These are phyloP conservation scores for Coniochaeta sp. DNA, from an alignment of 2,329 filamentous ascomycete genomes.

Conservation along the genomic window DNA sequence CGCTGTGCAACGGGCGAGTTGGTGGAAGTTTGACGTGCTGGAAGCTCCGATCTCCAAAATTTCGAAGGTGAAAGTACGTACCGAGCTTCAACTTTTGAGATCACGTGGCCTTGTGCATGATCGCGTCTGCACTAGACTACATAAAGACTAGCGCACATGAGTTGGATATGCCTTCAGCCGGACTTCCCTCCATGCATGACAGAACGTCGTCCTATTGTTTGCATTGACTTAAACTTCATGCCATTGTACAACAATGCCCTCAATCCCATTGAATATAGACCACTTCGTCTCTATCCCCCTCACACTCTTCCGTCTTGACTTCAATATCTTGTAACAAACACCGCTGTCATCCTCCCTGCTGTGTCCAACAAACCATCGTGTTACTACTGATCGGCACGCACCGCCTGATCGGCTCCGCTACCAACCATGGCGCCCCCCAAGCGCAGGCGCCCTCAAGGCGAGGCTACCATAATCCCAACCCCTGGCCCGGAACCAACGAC, in stretches of 20 bases:
- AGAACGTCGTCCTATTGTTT: background rate
- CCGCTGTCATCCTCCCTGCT: background rate
- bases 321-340: background rate
- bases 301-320: background rate
- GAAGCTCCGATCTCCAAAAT: constrained; percentile 1
- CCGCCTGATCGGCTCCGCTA: background rate
- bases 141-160: background rate
- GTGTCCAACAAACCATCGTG: background rate
- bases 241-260: background rate
- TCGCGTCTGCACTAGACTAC: background rate
- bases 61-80: constrained; percentile 2
- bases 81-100: background rate
- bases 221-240: background rate
- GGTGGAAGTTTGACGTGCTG: background rate
- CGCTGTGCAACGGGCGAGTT: background rate
- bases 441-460: constrained; percentile 20
- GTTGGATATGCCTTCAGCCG: background rate
- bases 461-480: background rate
- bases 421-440: constrained; percentile 21
- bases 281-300: background rate
- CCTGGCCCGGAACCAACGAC: constrained; percentile 8
- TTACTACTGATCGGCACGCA: background rate
- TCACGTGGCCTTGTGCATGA: background rate
- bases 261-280: background rate
- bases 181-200: background rate